These are phyloP conservation scores for Diatrype stigma DNA, from an alignment of 2,329 filamentous ascomycete genomes.

Conservation along the genomic window DNA sequence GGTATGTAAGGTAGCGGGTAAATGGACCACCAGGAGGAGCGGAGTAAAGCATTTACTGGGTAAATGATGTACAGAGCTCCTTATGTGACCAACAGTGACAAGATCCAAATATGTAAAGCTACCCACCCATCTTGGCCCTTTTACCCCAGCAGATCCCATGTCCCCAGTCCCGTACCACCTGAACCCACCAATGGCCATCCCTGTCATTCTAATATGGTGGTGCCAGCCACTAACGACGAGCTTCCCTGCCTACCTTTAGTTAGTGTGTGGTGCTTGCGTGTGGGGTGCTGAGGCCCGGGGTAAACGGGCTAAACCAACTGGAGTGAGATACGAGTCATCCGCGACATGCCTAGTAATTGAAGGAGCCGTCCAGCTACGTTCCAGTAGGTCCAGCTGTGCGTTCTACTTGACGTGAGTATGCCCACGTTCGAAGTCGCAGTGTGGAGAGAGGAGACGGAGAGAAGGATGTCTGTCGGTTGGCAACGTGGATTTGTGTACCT, in stretches of 20 bases:
- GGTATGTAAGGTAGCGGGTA: too few species aligned
- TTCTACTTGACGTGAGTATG: too few species aligned
- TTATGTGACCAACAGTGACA: background rate
- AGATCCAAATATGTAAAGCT: background rate
- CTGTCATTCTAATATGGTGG: background rate
- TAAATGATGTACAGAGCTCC: background rate
- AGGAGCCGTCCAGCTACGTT: too few species aligned
- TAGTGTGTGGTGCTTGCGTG: background rate
- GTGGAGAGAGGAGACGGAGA: too few species aligned
- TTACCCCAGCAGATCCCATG: background rate
- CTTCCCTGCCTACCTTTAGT: background rate
- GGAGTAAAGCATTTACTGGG: too few species aligned
- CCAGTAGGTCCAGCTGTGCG: too few species aligned
- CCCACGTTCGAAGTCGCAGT: too few species aligned
- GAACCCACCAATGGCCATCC: background rate
- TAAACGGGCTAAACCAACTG: background rate
- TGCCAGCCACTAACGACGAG: background rate
- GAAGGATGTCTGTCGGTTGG: too few species aligned
- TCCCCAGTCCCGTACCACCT: too few species aligned
- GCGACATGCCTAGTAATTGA: too few species aligned
- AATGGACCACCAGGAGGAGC: background rate
- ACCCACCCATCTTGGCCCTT: background rate
- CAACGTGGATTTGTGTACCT: too few species aligned
- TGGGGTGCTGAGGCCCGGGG: background rate
- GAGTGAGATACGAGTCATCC: too few species aligned